Evolutionary conservation across 495 filamentous ascomycete species (phyloP).

Genomic region (Thozetella sp.): DNA sequence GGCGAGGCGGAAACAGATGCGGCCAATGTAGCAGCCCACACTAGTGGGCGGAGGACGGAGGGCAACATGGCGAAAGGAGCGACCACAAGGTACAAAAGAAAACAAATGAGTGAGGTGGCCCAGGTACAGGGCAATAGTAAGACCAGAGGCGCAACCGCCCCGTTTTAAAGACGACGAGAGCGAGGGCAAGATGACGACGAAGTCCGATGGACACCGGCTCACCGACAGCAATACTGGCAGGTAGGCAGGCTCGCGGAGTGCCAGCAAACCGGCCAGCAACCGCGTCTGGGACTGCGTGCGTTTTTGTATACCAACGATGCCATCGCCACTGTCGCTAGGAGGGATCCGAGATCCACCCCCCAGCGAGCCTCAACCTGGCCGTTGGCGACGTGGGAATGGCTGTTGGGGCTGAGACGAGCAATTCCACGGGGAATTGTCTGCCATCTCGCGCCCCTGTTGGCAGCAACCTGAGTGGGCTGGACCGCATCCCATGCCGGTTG

Average conservation of each 20-base stretch:
- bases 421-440: neutral
- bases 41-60: neutral
- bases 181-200: too few relatives aligned
- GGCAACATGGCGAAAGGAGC: constrained; percentile 1
- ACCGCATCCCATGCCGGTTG: too few relatives aligned
- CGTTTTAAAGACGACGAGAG: too few relatives aligned
- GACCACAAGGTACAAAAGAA: neutral
- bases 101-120: neutral
- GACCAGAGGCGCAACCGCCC: constrained; percentile 1
- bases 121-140: too few relatives aligned
- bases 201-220: too few relatives aligned
- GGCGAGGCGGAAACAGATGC: constrained; percentile 5
- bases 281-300: too few relatives aligned
- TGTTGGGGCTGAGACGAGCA: neutral
- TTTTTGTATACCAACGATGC: too few relatives aligned
- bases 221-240: too few relatives aligned
- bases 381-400: neutral
- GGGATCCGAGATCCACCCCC: too few relatives aligned
- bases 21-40: neutral
- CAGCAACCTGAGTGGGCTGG: neutral
- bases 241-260: too few relatives aligned
- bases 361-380: neutral
- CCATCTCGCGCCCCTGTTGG: neutral
- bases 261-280: too few relatives aligned
- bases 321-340: too few relatives aligned